phyloP scores from a whole-genome alignment of 345 rosid species.

The Rhodamnia rubescens region DNA sequence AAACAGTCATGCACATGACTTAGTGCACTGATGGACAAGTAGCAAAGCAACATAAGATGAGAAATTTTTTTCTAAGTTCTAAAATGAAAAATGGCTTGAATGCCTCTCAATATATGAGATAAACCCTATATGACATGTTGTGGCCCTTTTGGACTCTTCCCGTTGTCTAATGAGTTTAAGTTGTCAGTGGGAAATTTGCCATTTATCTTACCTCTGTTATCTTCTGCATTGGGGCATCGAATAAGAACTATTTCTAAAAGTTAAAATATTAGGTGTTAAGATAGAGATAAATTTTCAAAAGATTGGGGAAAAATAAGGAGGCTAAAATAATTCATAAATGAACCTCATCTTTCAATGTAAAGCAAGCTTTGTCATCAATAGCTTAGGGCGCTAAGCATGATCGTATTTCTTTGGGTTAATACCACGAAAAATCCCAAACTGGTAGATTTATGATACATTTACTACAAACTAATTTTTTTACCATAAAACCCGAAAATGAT shows the following conservation, averaged over 20 bases:
- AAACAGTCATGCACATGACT: not conserved
- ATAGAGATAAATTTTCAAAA: not conserved
- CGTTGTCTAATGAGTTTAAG: no score
- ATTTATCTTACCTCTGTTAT: not conserved
- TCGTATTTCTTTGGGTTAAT: no score
- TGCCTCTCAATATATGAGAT: not conserved
- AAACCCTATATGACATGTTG: not conserved
- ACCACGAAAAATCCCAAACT: no score
- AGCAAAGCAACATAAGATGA: not conserved
- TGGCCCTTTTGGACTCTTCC: not conserved
- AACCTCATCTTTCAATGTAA: not conserved
- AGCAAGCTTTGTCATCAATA: not conserved
- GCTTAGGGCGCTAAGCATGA: not conserved
- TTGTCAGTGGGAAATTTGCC: no score
- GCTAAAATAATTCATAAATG: not conserved
- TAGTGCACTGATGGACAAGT: not conserved
- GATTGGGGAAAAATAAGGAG: not conserved
- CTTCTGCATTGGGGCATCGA: not conserved
- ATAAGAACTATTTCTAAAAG: not conserved
- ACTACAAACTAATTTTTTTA: no score
- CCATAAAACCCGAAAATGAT: no score
- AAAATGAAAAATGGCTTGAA: not conserved
- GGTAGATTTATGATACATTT: no score
- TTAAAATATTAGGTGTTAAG: not conserved
- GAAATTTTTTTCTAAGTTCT: not conserved